These are phyloP conservation scores for Rauvolfia tetraphylla DNA, from an alignment of 257 asterid genomes.

Conservation along the genomic window DNA sequence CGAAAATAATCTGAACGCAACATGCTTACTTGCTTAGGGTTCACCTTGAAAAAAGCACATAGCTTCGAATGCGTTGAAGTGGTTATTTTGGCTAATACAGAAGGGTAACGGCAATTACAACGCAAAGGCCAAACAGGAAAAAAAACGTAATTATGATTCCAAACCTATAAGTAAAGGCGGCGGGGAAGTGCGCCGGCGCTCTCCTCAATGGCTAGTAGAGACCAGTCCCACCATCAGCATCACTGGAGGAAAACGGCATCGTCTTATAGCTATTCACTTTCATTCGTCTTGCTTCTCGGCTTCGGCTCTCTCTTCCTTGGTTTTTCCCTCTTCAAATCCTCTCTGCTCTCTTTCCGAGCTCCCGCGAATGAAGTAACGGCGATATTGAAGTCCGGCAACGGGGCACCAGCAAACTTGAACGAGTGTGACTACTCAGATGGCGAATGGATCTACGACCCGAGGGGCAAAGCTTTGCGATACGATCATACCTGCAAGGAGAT, in stretches of 20 bases:
- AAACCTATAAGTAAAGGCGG: slow-evolving; percentile 5
- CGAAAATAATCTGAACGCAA: no score
- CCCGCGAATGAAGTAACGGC: slow-evolving; percentile 19
- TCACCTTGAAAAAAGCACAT: no score
- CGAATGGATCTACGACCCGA: slow-evolving; percentile 68
- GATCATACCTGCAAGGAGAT: slow-evolving; percentile 89
- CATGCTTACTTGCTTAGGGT: no score
- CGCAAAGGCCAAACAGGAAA: no score
- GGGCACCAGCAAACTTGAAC: not conserved
- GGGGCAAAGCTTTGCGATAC: slow-evolving; percentile 57
- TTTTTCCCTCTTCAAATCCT: slow-evolving; percentile 50
- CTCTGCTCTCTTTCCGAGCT: slow-evolving; percentile 2
- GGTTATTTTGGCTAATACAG: no score
- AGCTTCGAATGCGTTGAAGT: no score
- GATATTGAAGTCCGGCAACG: slow-evolving; percentile 2
- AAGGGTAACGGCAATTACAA: no score
- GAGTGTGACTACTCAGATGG: slow-evolving; percentile 69
- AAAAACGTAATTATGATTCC: no score
- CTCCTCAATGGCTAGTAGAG: slow-evolving; percentile 51
- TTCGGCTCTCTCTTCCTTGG: slow-evolving; percentile 46
- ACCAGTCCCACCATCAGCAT: slow-evolving; percentile 17
- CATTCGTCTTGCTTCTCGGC: slow-evolving; percentile 51
- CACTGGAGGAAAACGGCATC: slow-evolving; percentile 41
- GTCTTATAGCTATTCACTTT: slow-evolving; percentile 35
- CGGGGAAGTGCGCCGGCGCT: slow-evolving; percentile 15